Conservation (phyloP, 2,329 filamentous ascomycete species). For the Aspergillus bombycis region DNA sequence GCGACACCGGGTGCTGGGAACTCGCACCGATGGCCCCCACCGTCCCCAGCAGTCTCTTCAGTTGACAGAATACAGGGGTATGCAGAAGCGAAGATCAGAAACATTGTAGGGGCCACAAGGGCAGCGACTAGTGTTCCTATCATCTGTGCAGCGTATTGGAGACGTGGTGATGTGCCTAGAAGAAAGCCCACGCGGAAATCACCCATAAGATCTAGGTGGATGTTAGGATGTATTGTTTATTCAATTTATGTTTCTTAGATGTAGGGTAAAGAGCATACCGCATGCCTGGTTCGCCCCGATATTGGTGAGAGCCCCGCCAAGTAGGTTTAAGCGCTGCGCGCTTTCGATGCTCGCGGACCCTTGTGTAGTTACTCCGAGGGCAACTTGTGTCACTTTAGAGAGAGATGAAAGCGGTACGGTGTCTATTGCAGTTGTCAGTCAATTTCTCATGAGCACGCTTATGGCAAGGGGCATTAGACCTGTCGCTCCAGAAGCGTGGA, state of each 20-base stretch:
- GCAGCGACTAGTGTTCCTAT: constrained; percentile 7
- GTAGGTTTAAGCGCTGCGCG: constrained; percentile 7
- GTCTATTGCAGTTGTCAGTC: neutral
- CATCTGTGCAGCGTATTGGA: constrained; percentile 8
- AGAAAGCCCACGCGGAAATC: constrained; percentile 13
- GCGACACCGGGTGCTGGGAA: constrained; percentile 5
- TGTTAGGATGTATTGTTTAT: neutral
- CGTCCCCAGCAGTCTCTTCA: neutral
- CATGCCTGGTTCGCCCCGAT: constrained; percentile 2
- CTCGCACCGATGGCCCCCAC: neutral
- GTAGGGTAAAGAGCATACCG: neutral
- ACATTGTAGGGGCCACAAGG: constrained; percentile 8
- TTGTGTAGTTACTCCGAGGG: neutral
- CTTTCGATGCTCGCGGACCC: neutral
- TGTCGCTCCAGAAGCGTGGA: constrained; percentile 8
- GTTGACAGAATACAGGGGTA: constrained; percentile 10
- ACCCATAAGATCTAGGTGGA: constrained; percentile 4
- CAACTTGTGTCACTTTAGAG: constrained; percentile 9
- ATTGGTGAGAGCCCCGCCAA: constrained; percentile 1
- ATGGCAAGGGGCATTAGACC: neutral
- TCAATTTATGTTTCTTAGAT: neutral
- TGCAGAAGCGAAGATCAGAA: constrained; percentile 9
- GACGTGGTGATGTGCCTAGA: constrained; percentile 3
- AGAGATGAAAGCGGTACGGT: constrained; percentile 4
- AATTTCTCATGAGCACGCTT: neutral